Conservation (phyloP, 495 filamentous ascomycete genomes). For the Penicillium riverlandense region DNA sequence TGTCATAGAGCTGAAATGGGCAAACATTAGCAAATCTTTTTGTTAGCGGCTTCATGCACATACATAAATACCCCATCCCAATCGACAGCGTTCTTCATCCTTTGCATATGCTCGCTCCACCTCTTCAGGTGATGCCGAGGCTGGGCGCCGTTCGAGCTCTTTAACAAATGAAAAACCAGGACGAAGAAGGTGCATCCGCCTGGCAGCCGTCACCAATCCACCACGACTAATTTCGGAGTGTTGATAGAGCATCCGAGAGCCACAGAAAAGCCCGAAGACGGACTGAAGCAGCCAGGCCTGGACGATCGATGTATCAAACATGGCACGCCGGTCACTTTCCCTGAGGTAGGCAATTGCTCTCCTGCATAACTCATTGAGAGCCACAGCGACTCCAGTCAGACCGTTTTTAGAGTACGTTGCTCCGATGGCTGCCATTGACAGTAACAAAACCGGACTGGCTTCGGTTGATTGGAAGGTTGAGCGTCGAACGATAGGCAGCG, state of each 20-base stretch:
- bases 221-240: slow-evolving; percentile 3
- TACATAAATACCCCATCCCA: slow-evolving; percentile 4
- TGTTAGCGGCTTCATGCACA: not conserved
- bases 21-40: not conserved
- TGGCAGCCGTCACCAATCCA: slow-evolving; percentile 2
- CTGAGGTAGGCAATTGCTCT: slow-evolving; percentile 1
- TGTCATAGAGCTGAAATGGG: slow-evolving; percentile 2
- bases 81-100: slow-evolving; percentile 1
- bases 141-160: slow-evolving; percentile 1
- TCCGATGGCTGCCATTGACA: slow-evolving; percentile 4
- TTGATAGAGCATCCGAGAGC: slow-evolving; percentile 5
- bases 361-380: slow-evolving; percentile 1
- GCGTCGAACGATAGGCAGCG: slow-evolving; percentile 2
- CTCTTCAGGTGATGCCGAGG: not conserved
- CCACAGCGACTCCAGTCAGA: not conserved
- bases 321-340: slow-evolving; percentile 3
- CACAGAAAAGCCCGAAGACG: slow-evolving; percentile 2
- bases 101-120: slow-evolving; percentile 1
- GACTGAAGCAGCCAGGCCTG: slow-evolving; percentile 3
- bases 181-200: slow-evolving; percentile 3
- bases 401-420: slow-evolving; percentile 2
- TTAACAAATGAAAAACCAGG: slow-evolving; percentile 2
- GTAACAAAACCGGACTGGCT: not conserved
- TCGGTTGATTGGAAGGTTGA: slow-evolving; percentile 3
- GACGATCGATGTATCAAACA: slow-evolving; percentile 2